Percentiles rank a stretch among this genome's conserved stretches.
Evolutionary conservation across 1,284 basidiomycete genomes (phyloP).

Genomic region (Trichosporon coremiiforme): DNA sequence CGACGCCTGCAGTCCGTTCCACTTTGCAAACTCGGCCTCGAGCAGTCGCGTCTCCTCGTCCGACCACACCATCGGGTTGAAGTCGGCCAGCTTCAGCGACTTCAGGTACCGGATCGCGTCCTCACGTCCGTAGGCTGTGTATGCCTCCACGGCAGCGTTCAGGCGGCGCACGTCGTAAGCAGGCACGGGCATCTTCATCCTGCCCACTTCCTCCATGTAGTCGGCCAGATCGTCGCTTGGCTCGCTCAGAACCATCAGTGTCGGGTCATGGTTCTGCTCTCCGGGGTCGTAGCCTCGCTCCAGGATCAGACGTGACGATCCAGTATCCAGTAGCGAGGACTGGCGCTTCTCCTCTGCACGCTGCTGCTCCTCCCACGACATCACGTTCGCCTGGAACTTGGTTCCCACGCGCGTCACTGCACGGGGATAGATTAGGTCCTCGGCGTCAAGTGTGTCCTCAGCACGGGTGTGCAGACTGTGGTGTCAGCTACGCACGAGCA

Average conservation of each 20-base stretch:
- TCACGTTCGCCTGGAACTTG: slow-evolving; percentile 73
- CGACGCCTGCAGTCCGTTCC: slow-evolving; percentile 54
- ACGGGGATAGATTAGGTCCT: slow-evolving; percentile 92
- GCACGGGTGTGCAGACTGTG: slow-evolving; percentile 81
- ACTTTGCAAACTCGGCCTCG: slow-evolving; percentile 46
- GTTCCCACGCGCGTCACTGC: slow-evolving; percentile 82
- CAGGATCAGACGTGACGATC: slow-evolving; percentile 40
- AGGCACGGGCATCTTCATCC: slow-evolving; percentile 43
- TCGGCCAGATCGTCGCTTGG: slow-evolving; percentile 41
- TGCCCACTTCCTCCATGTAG: slow-evolving; percentile 45
- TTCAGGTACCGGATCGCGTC: slow-evolving; percentile 41
- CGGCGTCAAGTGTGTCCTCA: slow-evolving; percentile 87
- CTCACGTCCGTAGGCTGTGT: slow-evolving; percentile 38
- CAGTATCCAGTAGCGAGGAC: slow-evolving; percentile 32
- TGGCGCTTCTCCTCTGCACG: slow-evolving; percentile 34
- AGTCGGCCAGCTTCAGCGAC: slow-evolving; percentile 38
- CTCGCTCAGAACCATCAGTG: slow-evolving; percentile 38
- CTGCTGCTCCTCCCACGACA: slow-evolving; percentile 53
- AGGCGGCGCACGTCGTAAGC: slow-evolving; percentile 46
- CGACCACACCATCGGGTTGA: slow-evolving; percentile 36
- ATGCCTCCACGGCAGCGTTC: slow-evolving; percentile 39
- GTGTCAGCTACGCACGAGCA: slow-evolving; percentile 24
- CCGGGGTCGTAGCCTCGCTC: slow-evolving; percentile 48
- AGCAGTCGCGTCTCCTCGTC: slow-evolving; percentile 34
- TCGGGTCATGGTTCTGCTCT: slow-evolving; percentile 46